Conservation (phyloP, 352 stramenopile species). For the Elongisporangium prolatum region DNA sequence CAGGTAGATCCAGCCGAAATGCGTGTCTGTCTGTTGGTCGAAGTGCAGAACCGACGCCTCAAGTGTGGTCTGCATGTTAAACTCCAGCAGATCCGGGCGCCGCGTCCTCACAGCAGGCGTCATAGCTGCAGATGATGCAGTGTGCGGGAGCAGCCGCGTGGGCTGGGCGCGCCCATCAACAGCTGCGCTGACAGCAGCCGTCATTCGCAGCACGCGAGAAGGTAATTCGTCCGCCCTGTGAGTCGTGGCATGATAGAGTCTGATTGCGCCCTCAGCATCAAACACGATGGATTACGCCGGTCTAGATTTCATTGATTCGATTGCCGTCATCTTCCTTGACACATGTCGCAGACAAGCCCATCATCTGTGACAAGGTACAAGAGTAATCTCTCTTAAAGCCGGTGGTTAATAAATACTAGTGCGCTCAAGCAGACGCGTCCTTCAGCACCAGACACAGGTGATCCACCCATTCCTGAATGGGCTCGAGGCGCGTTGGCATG, state of each 20-base stretch:
- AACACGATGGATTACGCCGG: not conserved
- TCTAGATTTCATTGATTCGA: not conserved
- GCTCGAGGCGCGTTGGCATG: not conserved
- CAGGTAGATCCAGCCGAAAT: conserved; percentile 36
- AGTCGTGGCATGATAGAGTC: not conserved
- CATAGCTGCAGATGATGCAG: not conserved
- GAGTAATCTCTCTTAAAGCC: too few relatives aligned
- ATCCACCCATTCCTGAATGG: not conserved
- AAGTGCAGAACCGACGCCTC: conserved; percentile 13
- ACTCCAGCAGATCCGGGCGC: conserved; percentile 15
- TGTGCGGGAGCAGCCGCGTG: not conserved
- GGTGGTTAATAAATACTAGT: not conserved
- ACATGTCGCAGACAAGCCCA: not conserved
- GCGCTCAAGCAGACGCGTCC: not conserved
- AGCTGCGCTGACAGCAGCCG: not conserved
- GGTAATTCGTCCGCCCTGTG: not conserved
- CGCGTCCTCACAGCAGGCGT: not conserved
- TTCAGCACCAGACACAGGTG: not conserved
- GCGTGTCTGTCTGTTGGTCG: conserved; percentile 14
- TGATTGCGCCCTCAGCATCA: not conserved
- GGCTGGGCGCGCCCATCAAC: not conserved
- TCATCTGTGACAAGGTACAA: not conserved
- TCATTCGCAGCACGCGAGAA: too few relatives aligned
- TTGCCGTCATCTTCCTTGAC: not conserved
- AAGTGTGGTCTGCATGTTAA: conserved; percentile 21